These are phyloP conservation scores for Cercospora beticola DNA, from an alignment of 2,329 filamentous ascomycete species.

Conservation along the genomic window DNA sequence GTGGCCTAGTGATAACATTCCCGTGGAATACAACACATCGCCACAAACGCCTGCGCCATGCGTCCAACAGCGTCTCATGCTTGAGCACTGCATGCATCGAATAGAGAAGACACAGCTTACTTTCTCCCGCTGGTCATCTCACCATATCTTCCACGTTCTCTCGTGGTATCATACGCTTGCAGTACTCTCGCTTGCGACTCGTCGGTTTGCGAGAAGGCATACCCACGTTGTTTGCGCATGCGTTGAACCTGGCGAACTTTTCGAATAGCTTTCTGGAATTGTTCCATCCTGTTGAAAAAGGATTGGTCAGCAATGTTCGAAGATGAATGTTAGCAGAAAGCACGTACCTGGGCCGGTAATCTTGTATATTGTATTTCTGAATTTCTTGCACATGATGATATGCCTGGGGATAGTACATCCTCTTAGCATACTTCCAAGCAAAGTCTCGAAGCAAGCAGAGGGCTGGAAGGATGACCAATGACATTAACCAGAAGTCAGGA, in stretches of 20 bases:
- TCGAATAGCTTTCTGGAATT: slow-evolving; percentile 98
- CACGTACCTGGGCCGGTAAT: slow-evolving; percentile 86
- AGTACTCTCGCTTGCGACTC: slow-evolving; percentile 92
- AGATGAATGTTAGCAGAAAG: neutral
- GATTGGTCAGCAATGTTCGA: slow-evolving; percentile 17
- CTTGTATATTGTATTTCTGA: slow-evolving; percentile 99
- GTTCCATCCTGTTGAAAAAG: slow-evolving; percentile 73
- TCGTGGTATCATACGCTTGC: slow-evolving; percentile 96
- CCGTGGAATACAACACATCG: neutral
- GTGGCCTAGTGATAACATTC: neutral
- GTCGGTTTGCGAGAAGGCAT: slow-evolving; percentile 96
- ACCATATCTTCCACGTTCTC: slow-evolving; percentile 84
- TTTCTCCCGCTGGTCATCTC: slow-evolving; percentile 71
- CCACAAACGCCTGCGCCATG: slow-evolving; percentile 5
- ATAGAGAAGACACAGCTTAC: slow-evolving; percentile 2
- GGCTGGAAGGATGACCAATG: slow-evolving; percentile 71
- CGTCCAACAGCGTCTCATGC: neutral
- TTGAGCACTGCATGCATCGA: neutral
- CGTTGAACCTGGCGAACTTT: slow-evolving; percentile 98
- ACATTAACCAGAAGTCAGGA: slow-evolving; percentile 89
- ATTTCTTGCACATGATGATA: slow-evolving; percentile 99
- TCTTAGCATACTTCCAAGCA: slow-evolving; percentile 94
- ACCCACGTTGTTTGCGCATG: slow-evolving; percentile 98
- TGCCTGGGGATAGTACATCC: slow-evolving; percentile 93
- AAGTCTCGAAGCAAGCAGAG: slow-evolving; percentile 86